Evolutionary conservation across 2,329 filamentous ascomycete genomes (phyloP), one percentile per base, ranked within the genome.

Genomic region (Teratosphaeriaceae sp.): DNA sequence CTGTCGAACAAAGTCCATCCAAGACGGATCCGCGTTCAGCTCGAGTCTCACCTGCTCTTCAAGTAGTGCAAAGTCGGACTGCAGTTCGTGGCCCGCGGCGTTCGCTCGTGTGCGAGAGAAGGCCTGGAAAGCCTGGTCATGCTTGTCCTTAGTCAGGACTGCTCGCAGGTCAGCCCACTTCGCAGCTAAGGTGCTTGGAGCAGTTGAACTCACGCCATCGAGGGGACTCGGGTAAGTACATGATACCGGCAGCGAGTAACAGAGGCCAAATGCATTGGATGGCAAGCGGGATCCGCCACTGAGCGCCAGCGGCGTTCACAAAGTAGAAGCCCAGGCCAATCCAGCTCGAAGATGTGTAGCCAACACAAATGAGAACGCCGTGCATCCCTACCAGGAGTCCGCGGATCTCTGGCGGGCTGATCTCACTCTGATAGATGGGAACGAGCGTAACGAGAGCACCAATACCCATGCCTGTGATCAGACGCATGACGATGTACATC

Each of bases 391-490:
- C 24, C 24, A 27, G 24, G 8, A 27, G 13, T 13, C 24, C 24
- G 8, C 24, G 24, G 24, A 27, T 13, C 13, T 27, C 24, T 27
- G 24, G 24, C 24, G 24, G 24, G 23, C 37, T 40, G 37, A 40
- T 29, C 23, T 40, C 37, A 19, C 21, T 40, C 23, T 27, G 20
- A 29, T 40, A 40, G 7, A 40, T 22, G 2, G 60, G 60, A 22
- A 60, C 54, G 8, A 55, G 49, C 35, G 52, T 52, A 3, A 56
- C 53, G 23, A 61, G 60, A 33, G 55, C 57, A 42, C 54, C 55
- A 15, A 53, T 52, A 44, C 44, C 59, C 46, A 27, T 57, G 43
- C 53, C 51, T 3, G 51, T 53, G 11, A 40, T 16, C 8, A 40
- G 18, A 6, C 37, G 20, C 8, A 20, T 20, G 37, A 40, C 18